These are phyloP conservation scores for Aciculosporium take DNA, from an alignment of 2,329 filamentous ascomycete genomes.

Conservation along the genomic window DNA sequence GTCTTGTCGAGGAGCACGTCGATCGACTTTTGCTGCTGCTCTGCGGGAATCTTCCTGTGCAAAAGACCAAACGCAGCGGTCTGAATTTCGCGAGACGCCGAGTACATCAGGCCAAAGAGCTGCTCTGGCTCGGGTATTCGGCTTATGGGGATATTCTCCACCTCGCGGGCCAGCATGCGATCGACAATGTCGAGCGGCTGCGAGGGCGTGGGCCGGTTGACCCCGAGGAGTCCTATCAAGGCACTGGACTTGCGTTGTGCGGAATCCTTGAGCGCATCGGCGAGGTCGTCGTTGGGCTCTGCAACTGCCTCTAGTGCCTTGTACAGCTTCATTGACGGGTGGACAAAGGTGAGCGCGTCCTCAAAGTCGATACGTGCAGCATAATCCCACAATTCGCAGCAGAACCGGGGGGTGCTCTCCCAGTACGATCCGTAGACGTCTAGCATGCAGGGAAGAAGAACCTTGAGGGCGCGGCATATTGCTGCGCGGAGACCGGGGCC, in stretches of 20 bases:
- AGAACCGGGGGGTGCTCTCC: conserved; percentile 49
- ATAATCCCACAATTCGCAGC: conserved; percentile 42
- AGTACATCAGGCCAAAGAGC: conserved; percentile 63
- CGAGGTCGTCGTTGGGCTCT: conserved; percentile 73
- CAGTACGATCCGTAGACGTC: conserved; percentile 85
- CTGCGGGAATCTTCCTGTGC: conserved; percentile 61
- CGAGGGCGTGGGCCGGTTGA: conserved; percentile 30
- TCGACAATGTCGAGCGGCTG: conserved; percentile 66
- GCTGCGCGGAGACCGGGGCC: conserved; percentile 31
- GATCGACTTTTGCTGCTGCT: conserved; percentile 71
- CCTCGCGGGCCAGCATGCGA: conserved; percentile 53
- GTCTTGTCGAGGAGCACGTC: conserved; percentile 60
- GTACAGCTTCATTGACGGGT: conserved; percentile 61
- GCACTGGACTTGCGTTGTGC: conserved; percentile 40
- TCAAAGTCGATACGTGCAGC: conserved; percentile 28
- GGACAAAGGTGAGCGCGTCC: conserved; percentile 44
- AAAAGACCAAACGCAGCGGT: conserved; percentile 68
- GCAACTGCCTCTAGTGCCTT: conserved; percentile 46
- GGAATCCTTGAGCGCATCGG: conserved; percentile 54
- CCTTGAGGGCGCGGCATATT: conserved; percentile 41
- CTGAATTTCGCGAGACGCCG: conserved; percentile 61
- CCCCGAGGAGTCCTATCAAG: conserved; percentile 49
- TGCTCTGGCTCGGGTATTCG: conserved; percentile 50
- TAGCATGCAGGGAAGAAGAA: conserved; percentile 57
- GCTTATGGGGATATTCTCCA: conserved; percentile 48